Evolutionary conservation across 2,329 filamentous ascomycete genomes (phyloP).

Genomic region (Monosporascus ibericus): DNA sequence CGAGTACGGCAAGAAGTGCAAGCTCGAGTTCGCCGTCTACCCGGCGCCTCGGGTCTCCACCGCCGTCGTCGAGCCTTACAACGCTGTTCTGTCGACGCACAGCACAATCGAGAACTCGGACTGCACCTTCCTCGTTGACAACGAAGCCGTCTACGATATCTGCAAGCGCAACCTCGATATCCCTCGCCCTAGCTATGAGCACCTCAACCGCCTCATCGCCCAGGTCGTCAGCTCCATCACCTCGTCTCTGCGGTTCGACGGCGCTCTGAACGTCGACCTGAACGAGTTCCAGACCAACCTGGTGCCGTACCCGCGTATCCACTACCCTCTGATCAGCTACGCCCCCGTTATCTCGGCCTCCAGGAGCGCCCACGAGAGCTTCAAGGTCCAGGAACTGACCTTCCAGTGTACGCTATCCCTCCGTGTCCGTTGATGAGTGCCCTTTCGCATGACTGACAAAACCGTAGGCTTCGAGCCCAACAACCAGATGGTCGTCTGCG

Average conservation of each 20-base stretch:
- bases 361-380: slow-evolving; percentile 81
- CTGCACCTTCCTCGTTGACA: slow-evolving; percentile 72
- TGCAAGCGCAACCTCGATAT: slow-evolving; percentile 68
- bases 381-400: slow-evolving; percentile 74
- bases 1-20: slow-evolving; percentile 71
- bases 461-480: slow-evolving; percentile 65
- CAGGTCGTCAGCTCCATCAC: slow-evolving; percentile 72
- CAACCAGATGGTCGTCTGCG: slow-evolving; percentile 74
- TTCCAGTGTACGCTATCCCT: slow-evolving; percentile 56
- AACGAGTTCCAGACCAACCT: slow-evolving; percentile 76
- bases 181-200: slow-evolving; percentile 61
- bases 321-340: slow-evolving; percentile 69
- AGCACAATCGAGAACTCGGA: slow-evolving; percentile 74
- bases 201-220: slow-evolving; percentile 67
- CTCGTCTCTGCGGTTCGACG: slow-evolving; percentile 65
- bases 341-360: slow-evolving; percentile 64
- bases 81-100: slow-evolving; percentile 66
- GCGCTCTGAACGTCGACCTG: slow-evolving; percentile 66
- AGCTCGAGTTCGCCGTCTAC: slow-evolving; percentile 70
- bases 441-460: slow-evolving; percentile 6
- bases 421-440: background rate
- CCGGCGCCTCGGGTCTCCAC: slow-evolving; percentile 64
- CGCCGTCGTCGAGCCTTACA: slow-evolving; percentile 68
- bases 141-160: slow-evolving; percentile 71
- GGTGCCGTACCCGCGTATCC: slow-evolving; percentile 67